Evolutionary conservation across 2,329 filamentous ascomycete species (phyloP).

Genomic region (Penicillium sp.): DNA sequence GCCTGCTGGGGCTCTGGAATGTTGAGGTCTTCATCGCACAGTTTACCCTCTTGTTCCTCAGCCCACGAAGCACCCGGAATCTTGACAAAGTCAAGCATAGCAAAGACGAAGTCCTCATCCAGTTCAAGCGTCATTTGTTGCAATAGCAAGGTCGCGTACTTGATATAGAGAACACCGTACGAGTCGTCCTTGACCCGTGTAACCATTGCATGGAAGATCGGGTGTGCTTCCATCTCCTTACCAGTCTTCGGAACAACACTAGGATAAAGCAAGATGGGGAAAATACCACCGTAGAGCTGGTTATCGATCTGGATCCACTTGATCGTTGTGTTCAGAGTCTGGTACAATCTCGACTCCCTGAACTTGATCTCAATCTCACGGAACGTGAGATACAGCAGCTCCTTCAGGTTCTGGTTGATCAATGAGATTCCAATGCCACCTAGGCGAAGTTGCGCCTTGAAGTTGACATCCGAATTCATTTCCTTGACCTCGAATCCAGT

Average conservation of each 20-base stretch:
- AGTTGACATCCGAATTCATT: slow-evolving; percentile 79
- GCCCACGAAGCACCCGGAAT: slow-evolving; percentile 87
- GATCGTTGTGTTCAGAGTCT: slow-evolving; percentile 83
- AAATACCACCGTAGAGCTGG: slow-evolving; percentile 95
- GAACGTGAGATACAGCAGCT: slow-evolving; percentile 90
- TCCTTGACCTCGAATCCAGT: slow-evolving; percentile 92
- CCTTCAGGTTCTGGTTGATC: slow-evolving; percentile 86
- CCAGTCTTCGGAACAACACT: slow-evolving; percentile 97
- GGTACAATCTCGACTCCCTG: slow-evolving; percentile 88
- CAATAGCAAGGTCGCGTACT: slow-evolving; percentile 88
- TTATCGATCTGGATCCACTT: slow-evolving; percentile 99
- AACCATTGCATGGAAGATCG: slow-evolving; percentile 86
- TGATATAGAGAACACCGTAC: slow-evolving; percentile 96
- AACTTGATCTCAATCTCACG: slow-evolving; percentile 88
- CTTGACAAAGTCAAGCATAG: slow-evolving; percentile 90
- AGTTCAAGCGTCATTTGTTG: slow-evolving; percentile 98
- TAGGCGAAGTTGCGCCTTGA: slow-evolving; percentile 83
- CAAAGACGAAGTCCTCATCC: slow-evolving; percentile 97
- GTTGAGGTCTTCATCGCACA: slow-evolving; percentile 86
- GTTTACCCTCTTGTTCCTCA: slow-evolving; percentile 74
- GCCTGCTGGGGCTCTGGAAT: slow-evolving; percentile 88
- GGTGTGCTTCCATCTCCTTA: slow-evolving; percentile 93
- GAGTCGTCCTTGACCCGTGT: slow-evolving; percentile 97
- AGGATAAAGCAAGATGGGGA: slow-evolving; percentile 94
- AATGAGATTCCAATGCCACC: slow-evolving; percentile 90